These are phyloP conservation scores for Coemansia sp. DNA, from an alignment of 192 early-diverging fungal species.

Conservation along the genomic window DNA sequence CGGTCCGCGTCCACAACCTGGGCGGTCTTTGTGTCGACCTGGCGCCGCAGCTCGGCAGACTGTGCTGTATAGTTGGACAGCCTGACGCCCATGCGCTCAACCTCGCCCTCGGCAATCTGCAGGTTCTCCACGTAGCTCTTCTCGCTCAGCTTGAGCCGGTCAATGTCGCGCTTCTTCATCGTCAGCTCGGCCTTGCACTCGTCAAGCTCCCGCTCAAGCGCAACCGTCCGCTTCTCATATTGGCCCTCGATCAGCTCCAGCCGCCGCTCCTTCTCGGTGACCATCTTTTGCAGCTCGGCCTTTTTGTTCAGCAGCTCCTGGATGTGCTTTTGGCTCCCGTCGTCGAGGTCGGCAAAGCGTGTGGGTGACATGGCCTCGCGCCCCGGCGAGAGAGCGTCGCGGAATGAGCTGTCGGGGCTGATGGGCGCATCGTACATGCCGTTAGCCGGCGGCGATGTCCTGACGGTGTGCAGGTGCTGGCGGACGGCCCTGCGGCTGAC, in stretches of 20 bases:
- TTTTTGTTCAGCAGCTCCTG: constrained; percentile 26
- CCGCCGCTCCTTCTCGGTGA: constrained; percentile 23
- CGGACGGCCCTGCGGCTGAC: constrained; percentile 33
- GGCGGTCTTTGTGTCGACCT: constrained; percentile 28
- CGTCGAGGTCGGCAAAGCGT: constrained; percentile 14
- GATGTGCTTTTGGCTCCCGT: constrained; percentile 8
- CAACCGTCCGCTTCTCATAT: constrained; percentile 22
- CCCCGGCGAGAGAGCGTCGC: constrained; percentile 13
- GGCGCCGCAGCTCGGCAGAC: constrained; percentile 27
- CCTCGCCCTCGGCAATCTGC: constrained; percentile 26
- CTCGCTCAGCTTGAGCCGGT: constrained; percentile 25
- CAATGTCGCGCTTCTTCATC: constrained; percentile 48
- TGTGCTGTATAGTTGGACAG: constrained; percentile 33
- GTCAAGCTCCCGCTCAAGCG: constrained; percentile 37
- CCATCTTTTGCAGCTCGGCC: constrained; percentile 27
- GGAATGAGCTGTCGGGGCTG: constrained; percentile 31
- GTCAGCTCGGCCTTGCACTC: constrained; percentile 42
- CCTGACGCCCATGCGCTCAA: constrained; percentile 27
- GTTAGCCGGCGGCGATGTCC: constrained; percentile 5
- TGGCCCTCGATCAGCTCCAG: constrained; percentile 29
- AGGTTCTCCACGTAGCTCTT: constrained; percentile 22
- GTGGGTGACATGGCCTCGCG: constrained; percentile 22
- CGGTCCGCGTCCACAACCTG: constrained; percentile 19
- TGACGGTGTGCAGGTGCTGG: constrained; percentile 10
- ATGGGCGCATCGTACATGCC: constrained; percentile 14